Evolutionary conservation across 805 yeast genomes (phyloP).

Genomic region (Candida caryicola): DNA sequence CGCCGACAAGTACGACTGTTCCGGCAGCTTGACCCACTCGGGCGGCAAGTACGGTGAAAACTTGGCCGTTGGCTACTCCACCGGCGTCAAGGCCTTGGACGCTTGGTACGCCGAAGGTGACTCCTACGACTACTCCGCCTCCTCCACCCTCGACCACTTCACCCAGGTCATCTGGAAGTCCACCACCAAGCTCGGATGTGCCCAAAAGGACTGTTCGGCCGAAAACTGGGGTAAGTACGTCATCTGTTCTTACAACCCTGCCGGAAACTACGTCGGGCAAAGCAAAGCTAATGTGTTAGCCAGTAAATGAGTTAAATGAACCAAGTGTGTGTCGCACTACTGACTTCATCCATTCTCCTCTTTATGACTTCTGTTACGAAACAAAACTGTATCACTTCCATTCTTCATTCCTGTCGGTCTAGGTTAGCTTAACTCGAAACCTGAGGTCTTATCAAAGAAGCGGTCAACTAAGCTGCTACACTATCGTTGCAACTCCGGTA

Average conservation of each 20-base stretch:
- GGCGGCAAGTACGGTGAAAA: slow-evolving; percentile 42
- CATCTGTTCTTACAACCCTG: slow-evolving; percentile 70
- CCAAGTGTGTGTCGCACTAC: not conserved
- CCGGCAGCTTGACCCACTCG: slow-evolving; percentile 34
- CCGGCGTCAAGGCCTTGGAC: slow-evolving; percentile 29
- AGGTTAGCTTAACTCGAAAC: not conserved
- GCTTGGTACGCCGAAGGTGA: slow-evolving; percentile 44
- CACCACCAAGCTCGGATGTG: slow-evolving; percentile 69
- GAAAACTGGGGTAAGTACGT: slow-evolving; percentile 52
- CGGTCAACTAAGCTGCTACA: no score
- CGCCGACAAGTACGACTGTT: slow-evolving; percentile 25
- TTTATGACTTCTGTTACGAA: not conserved
- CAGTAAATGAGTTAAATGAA: slow-evolving; percentile 3
- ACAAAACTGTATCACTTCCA: not conserved
- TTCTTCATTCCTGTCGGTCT: not conserved
- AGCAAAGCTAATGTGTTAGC: slow-evolving; percentile 11
- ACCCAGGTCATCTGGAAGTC: slow-evolving; percentile 76
- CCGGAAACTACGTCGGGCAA: slow-evolving; percentile 65
- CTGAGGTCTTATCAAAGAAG: no score
- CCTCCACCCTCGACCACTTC: slow-evolving; percentile 55
- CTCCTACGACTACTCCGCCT: slow-evolving; percentile 22
- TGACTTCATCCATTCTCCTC: not conserved
- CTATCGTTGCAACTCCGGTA: not conserved
- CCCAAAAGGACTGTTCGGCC: slow-evolving; percentile 55
- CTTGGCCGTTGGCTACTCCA: slow-evolving; percentile 23